A percentile compares a stretch with the other conserved stretches of the same genome.
phyloP scores from a whole-genome alignment of 2,329 filamentous ascomycete genomes.

The Trichophyton rubrum region DNA sequence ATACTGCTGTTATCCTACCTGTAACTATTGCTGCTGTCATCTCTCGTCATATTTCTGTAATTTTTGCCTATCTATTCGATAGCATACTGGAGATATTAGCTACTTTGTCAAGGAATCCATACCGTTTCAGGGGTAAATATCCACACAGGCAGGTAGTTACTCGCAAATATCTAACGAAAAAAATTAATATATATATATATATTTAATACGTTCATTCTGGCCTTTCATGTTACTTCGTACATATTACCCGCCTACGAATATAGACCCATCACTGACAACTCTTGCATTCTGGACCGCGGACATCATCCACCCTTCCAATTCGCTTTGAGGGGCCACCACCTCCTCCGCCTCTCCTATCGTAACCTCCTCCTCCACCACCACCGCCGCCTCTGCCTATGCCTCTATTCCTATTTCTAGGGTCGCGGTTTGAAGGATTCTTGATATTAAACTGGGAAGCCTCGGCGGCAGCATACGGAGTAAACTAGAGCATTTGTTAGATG shows the following conservation, averaged over 20 bases:
- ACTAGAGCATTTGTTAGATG: slow-evolving; percentile 17
- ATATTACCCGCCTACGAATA: background rate
- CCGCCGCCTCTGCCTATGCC: slow-evolving; percentile 2
- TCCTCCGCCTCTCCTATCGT: slow-evolving; percentile 14
- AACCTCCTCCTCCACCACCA: slow-evolving; percentile 6
- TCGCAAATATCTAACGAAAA: no score
- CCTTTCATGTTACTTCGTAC: background rate
- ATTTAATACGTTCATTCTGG: no score
- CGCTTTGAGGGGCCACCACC: slow-evolving; percentile 23
- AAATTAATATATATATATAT: no score
- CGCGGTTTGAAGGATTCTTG: slow-evolving; percentile 19
- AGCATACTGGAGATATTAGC: no score
- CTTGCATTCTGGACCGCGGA: slow-evolving; percentile 37
- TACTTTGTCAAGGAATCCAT: no score
- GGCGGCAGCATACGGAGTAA: slow-evolving; percentile 37
- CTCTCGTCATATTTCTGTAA: no score
- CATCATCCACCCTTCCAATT: slow-evolving; percentile 37
- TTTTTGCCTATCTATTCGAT: no score
- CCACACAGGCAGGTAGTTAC: no score
- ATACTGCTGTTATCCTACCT: no score
- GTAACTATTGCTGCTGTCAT: no score
- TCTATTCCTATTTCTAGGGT: slow-evolving; percentile 13
- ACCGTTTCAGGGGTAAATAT: no score
- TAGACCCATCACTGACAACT: slow-evolving; percentile 22
- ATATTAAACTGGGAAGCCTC: slow-evolving; percentile 36